A percentile compares a stretch with the other conserved stretches of the same genome.
Conservation (phyloP, 1,284 basidiomycete species). For the Gymnopus androsaceus region DNA sequence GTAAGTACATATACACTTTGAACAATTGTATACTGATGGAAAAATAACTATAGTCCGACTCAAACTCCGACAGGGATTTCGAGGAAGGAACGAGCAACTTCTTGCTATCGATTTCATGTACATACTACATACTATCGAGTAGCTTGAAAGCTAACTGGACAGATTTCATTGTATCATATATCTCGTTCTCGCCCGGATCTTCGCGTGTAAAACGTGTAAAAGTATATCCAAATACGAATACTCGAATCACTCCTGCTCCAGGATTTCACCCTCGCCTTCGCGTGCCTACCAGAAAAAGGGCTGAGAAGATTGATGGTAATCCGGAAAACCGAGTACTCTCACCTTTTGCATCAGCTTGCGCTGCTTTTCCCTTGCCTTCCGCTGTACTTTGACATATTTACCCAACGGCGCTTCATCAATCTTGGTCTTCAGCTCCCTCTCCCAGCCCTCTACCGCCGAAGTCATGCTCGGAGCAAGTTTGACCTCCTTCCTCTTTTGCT, state of each 20-base stretch:
- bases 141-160: too few species aligned
- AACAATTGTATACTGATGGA: background rate
- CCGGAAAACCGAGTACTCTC: constrained; percentile 21
- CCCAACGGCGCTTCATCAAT: constrained; percentile 77
- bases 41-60: background rate
- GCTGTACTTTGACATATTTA: constrained; percentile 78
- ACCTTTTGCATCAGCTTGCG: constrained; percentile 79
- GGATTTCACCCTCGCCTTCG: constrained; percentile 66
- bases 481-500: constrained; percentile 67
- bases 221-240: background rate
- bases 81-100: too few species aligned
- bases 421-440: constrained; percentile 59
- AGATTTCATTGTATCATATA: too few species aligned
- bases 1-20: background rate
- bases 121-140: too few species aligned
- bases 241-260: constrained; percentile 43
- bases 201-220: too few species aligned
- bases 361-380: constrained; percentile 79
- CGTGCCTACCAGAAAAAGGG: constrained; percentile 49
- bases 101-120: too few species aligned
- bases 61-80: too few species aligned
- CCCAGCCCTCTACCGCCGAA: constrained; percentile 74
- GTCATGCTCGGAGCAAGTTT: constrained; percentile 74
- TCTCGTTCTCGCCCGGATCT: too few species aligned
- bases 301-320: constrained; percentile 5